phyloP scores from a whole-genome alignment of 73 alveolate species.

The Effrenium voratum region DNA sequence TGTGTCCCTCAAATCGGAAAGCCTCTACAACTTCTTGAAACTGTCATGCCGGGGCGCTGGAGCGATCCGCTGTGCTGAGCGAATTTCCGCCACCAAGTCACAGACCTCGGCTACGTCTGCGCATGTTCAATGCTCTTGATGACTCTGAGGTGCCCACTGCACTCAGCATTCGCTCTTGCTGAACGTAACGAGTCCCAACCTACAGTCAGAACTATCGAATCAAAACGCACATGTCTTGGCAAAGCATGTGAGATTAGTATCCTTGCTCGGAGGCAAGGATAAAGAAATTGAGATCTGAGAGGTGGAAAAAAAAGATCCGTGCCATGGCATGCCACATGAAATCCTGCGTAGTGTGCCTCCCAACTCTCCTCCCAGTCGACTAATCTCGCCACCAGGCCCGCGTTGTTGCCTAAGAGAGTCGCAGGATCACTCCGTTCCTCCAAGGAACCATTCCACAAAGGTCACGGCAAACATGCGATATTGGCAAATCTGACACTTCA shows the following conservation, averaged over 20 bases:
- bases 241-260: not conserved
- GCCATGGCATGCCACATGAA: no score
- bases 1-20: no score
- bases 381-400: constrained; percentile 76
- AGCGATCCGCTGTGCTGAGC: constrained; percentile 57
- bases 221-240: not conserved
- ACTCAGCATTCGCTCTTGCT: constrained; percentile 61
- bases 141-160: constrained; percentile 10
- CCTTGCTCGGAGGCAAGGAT: not conserved
- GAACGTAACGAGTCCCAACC: constrained; percentile 87
- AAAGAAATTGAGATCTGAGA: not conserved
- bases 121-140: not conserved
- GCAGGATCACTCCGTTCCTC: no score
- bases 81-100: constrained; percentile 61
- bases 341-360: constrained; percentile 27
- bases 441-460: no score
- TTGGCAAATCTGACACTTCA: no score
- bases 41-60: not conserved
- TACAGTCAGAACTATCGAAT: no score
- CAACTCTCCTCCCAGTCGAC: constrained; percentile 92
- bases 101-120: not conserved
- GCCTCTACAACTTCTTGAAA: no score
- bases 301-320: not conserved
- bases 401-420: constrained; percentile 89
- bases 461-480: no score